Conservation (phyloP, 257 asterid species). For the Jacaranda mimosifolia region DNA sequence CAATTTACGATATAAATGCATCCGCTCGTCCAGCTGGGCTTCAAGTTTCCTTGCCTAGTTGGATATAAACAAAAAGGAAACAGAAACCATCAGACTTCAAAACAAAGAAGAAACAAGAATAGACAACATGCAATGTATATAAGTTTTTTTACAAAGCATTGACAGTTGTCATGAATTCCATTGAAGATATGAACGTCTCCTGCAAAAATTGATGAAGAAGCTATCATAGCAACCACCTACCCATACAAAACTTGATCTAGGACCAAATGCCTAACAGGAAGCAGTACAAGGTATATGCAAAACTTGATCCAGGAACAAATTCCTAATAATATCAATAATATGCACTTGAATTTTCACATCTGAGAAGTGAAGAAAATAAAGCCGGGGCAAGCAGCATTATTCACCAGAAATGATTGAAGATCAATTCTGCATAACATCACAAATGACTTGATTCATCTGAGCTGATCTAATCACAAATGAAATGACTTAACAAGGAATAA, state of each 20-base stretch:
- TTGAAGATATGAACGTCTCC: background rate
- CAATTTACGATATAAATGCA: slow-evolving; percentile 85
- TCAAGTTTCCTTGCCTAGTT: slow-evolving; percentile 91
- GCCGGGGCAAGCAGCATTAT: slow-evolving; percentile 16
- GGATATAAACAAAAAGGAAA: slow-evolving; percentile 22
- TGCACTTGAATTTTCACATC: slow-evolving; percentile 15
- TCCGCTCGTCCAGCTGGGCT: slow-evolving; percentile 96
- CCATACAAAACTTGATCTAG: background rate
- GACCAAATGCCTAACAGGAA: slow-evolving; percentile 5
- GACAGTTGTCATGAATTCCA: slow-evolving; percentile 3
- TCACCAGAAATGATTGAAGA: slow-evolving; percentile 9
- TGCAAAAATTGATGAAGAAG: slow-evolving; percentile 23
- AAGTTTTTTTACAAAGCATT: background rate
- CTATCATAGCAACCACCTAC: background rate
- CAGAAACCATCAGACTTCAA: slow-evolving; percentile 20
- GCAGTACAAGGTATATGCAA: slow-evolving; percentile 3
- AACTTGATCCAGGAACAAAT: slow-evolving; percentile 35
- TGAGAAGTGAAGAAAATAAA: slow-evolving; percentile 8
- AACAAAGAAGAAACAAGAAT: slow-evolving; percentile 15
- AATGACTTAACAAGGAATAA: slow-evolving; percentile 12
- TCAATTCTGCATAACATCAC: slow-evolving; percentile 9
- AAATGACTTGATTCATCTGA: slow-evolving; percentile 6
- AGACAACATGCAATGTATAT: slow-evolving; percentile 8
- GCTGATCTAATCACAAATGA: slow-evolving; percentile 22
- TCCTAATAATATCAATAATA: background rate